phyloP scores from a whole-genome alignment of 371 early-diverging fungal species.

The Paraphysoderma sedebokerense region DNA sequence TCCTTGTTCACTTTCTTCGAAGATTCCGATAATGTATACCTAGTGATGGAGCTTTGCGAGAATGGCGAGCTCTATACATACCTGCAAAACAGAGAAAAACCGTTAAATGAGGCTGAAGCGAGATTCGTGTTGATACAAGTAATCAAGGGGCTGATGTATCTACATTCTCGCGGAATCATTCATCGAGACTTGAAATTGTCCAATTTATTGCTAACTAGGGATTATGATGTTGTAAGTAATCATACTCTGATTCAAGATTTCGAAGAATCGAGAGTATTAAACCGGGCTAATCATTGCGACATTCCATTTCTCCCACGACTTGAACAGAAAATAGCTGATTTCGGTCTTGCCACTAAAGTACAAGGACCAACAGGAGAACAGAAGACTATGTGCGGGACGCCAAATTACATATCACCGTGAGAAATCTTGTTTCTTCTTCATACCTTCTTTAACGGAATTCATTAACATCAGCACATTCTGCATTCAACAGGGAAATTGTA shows the following conservation, averaged over 20 bases:
- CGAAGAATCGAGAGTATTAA: neutral
- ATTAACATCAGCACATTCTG: no score
- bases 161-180: constrained; percentile 36
- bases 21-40: constrained; percentile 42
- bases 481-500: no score
- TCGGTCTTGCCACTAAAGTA: constrained; percentile 36
- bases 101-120: constrained; percentile 27
- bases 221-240: constrained; percentile 23
- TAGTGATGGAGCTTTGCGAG: constrained; percentile 53
- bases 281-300: neutral
- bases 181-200: constrained; percentile 58
- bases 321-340: constrained; percentile 55
- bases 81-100: constrained; percentile 17
- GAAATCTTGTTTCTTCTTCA: no score
- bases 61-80: constrained; percentile 48
- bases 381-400: constrained; percentile 57
- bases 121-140: constrained; percentile 28
- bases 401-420: constrained; percentile 60
- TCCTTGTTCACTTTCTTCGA: constrained; percentile 39
- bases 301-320: no score
- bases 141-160: constrained; percentile 29
- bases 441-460: no score
- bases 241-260: neutral
- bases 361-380: constrained; percentile 16
- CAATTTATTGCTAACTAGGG: constrained; percentile 39